Evolutionary conservation across 225 moss, liverwort and hornwort genomes (phyloP).

Genomic region (Physcomitrellopsis africana): DNA sequence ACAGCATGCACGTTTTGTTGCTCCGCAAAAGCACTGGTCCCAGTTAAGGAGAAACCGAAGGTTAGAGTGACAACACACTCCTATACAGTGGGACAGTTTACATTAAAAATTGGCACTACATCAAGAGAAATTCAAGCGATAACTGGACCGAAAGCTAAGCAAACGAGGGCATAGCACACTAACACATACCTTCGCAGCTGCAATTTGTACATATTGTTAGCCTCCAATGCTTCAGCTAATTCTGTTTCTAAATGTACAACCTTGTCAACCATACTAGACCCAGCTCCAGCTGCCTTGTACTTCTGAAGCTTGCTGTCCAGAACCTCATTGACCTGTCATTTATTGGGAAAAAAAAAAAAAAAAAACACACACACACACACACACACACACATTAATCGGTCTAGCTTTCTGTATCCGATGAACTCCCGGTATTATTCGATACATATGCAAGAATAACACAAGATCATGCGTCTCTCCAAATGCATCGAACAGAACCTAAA

Average conservation of each 20-base stretch:
- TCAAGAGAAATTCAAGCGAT: too few relatives aligned
- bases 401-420: neutral
- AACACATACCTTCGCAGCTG: constrained; percentile 76
- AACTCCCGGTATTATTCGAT: neutral
- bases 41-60: constrained; percentile 5
- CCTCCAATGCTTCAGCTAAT: constrained; percentile 82
- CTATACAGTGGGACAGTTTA: too few relatives aligned
- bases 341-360: too few relatives aligned
- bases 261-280: constrained; percentile 74
- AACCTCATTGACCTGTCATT: constrained; percentile 79
- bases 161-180: neutral
- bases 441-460: constrained; percentile 8
- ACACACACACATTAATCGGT: constrained; percentile 18
- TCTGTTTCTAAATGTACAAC: constrained; percentile 82
- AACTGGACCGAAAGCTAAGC: neutral
- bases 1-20: constrained; percentile 92
- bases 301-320: constrained; percentile 72
- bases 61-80: neutral
- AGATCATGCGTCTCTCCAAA: constrained; percentile 8
- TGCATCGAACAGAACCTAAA: neutral
- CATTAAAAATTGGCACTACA: too few relatives aligned
- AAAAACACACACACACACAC: too few relatives aligned
- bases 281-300: constrained; percentile 75
- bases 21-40: constrained; percentile 87
- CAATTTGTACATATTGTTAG: constrained; percentile 89